A percentile compares a stretch with the other conserved stretches of the same genome.
Conservation (phyloP, 306 rosid genomes). For the Nissolia schottii region DNA sequence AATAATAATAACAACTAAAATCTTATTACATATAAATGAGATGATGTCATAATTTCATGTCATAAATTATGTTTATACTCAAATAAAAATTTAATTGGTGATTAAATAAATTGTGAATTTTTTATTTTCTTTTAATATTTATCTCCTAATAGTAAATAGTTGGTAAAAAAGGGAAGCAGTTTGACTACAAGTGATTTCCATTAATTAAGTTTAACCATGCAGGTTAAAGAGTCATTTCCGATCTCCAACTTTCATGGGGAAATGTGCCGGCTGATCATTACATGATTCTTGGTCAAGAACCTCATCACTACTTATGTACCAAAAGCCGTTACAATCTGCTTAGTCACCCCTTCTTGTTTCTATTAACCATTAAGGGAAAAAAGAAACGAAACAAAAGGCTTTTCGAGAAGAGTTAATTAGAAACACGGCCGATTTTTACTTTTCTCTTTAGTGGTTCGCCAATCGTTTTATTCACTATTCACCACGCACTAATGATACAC, state of each 20-base stretch:
- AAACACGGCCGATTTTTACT: slow-evolving; percentile 29
- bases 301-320: slow-evolving; percentile 23
- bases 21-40: too few species aligned
- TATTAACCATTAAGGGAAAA: too few species aligned
- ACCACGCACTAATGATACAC: background rate
- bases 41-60: too few species aligned
- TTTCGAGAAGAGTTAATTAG: background rate
- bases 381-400: background rate
- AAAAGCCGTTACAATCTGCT: slow-evolving; percentile 5
- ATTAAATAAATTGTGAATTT: too few species aligned
- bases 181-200: too few species aligned
- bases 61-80: too few species aligned
- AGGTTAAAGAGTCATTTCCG: slow-evolving; percentile 13
- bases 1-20: too few species aligned
- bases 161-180: too few species aligned
- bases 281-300: slow-evolving; percentile 18
- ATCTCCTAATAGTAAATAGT: too few species aligned
- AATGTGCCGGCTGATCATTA: slow-evolving; percentile 17
- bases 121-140: too few species aligned
- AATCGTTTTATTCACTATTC: slow-evolving; percentile 32
- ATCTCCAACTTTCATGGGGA: slow-evolving; percentile 37
- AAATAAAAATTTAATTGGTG: too few species aligned
- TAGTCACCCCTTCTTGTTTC: slow-evolving; percentile 20
- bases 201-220: too few species aligned
- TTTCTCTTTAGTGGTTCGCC: slow-evolving; percentile 30